Evolutionary conservation across 371 early-diverging fungal species (phyloP).

Genomic region (Haplosporangium sp.): DNA sequence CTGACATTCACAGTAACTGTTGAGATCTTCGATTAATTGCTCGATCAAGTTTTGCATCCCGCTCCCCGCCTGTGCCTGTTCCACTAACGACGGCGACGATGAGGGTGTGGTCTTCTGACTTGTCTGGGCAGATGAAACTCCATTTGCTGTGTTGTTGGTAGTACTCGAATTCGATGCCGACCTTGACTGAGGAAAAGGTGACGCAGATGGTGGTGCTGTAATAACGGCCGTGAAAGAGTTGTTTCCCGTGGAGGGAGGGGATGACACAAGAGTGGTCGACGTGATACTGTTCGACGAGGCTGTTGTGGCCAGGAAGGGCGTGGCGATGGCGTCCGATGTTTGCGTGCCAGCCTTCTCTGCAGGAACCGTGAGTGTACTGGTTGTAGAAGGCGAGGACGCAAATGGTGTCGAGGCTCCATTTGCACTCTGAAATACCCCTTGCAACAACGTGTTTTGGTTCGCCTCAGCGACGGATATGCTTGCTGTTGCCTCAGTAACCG

Average conservation of each 20-base stretch:
- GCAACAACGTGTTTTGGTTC: neutral
- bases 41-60: conserved; percentile 83
- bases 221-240: conserved; percentile 14
- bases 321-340: neutral
- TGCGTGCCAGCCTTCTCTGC: neutral
- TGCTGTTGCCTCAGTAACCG: conserved; percentile 9
- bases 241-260: conserved; percentile 26
- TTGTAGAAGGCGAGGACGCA: neutral
- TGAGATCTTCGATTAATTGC: conserved; percentile 87
- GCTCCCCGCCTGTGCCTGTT: conserved; percentile 25
- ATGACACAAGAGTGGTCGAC: conserved; percentile 23
- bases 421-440: neutral
- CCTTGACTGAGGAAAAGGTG: conserved; percentile 27
- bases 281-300: conserved; percentile 12
- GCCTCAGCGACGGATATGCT: conserved; percentile 1
- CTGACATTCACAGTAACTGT: conserved; percentile 88
- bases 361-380: conserved; percentile 4
- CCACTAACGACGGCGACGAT: conserved; percentile 3
- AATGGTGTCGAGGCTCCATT: neutral
- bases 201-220: conserved; percentile 36
- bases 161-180: conserved; percentile 1
- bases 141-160: neutral
- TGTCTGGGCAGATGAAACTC: conserved; percentile 1
- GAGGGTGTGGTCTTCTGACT: conserved; percentile 1
- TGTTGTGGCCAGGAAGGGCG: neutral